Base-by-base conservation (phyloP, 225 moss, liverwort and hornwort species). In the Pseudoscleropodium purum region DNA sequence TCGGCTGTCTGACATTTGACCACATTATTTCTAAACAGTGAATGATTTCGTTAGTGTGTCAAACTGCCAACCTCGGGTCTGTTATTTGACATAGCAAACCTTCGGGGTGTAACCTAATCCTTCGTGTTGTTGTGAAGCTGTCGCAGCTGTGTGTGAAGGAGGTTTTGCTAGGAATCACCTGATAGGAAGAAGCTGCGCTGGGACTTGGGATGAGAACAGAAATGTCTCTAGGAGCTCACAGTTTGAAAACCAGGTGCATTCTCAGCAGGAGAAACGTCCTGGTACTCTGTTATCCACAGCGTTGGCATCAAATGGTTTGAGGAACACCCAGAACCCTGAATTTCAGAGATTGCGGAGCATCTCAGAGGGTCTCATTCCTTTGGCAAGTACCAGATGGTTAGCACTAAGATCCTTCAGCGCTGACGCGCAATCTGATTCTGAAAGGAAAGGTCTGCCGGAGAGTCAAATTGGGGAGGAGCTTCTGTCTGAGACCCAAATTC, bases 391-490 rank as follows among this genome's bases (percentile, higher is more conserved):
- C 69, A 63, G 72, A 57, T 90, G 90, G 90, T 75, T 87, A 30
- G 86, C 73, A 60, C 91, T 87, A 66, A 87, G 93, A 66, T 89
- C 75, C 66, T 94, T 90, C 74, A 94, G 93, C 64, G 87, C 88
- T 67, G 91, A 91, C 69, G 88, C 87, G 59, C 86, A 87, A 56
- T 77, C 87, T 54, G 90, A 84, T n/a, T 67, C 89, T 82, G 85
- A 87, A 82, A 69, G 75, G 21, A 90, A 92, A 87, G 94, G 93
- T 63, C 63, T 94, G 65, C 85, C 68, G 57, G 93, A 94, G 90
- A 93, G 80, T 54, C 86, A 94, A 63, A 94, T 94, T 87, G 91
- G 87, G 54, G 84, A 92, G 80, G 94, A 93, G 69, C 94, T 94
- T 59, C 75, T 93, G 82, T 79, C 92, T 51, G 88, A 82, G 84